Percentiles rank a stretch among this genome's conserved stretches.
Evolutionary conservation across 2,329 filamentous ascomycete species (phyloP).

Genomic region (Arachnomyces sp.): DNA sequence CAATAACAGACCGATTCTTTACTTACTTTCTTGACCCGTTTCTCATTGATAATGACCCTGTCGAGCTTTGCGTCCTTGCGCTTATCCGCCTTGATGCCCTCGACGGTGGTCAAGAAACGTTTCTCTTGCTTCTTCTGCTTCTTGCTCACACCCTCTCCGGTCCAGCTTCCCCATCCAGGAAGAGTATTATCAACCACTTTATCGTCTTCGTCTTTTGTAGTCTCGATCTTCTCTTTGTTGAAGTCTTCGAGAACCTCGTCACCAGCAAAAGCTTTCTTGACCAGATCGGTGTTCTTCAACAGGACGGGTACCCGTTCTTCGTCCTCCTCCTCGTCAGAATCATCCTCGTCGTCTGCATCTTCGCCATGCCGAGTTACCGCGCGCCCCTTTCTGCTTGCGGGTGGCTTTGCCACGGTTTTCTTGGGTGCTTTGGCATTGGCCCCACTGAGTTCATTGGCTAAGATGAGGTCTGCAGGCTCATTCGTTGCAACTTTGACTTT

Average conservation of each 20-base stretch:
- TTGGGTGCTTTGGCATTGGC: constrained; percentile 11
- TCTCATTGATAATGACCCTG: constrained; percentile 87
- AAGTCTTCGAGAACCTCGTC: constrained; percentile 78
- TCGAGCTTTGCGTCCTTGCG: constrained; percentile 76
- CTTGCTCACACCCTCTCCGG: constrained; percentile 70
- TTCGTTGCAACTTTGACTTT: constrained; percentile 8
- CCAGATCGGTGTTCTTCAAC: constrained; percentile 54
- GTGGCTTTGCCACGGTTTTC: constrained; percentile 15
- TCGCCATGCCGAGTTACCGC: too few relatives aligned
- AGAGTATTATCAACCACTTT: constrained; percentile 76
- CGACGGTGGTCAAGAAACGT: constrained; percentile 41
- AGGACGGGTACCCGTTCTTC: constrained; percentile 34
- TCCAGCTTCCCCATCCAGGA: constrained; percentile 90
- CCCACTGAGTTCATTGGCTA: constrained; percentile 13
- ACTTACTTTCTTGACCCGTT: constrained; percentile 71
- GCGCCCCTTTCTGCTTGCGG: constrained; percentile 9
- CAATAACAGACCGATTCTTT: too few relatives aligned
- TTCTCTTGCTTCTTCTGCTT: constrained; percentile 53
- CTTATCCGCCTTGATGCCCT: constrained; percentile 66
- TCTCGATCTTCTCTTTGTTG: constrained; percentile 65
- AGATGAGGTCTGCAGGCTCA: constrained; percentile 8
- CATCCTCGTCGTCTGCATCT: constrained; percentile 31
- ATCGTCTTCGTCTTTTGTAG: constrained; percentile 68
- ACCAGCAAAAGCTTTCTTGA: constrained; percentile 78
- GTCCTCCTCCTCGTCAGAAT: constrained; percentile 34